Evolutionary conservation across 768 basidiomycete genomes (phyloP).

Genomic region (Steccherinum ochraceum): DNA sequence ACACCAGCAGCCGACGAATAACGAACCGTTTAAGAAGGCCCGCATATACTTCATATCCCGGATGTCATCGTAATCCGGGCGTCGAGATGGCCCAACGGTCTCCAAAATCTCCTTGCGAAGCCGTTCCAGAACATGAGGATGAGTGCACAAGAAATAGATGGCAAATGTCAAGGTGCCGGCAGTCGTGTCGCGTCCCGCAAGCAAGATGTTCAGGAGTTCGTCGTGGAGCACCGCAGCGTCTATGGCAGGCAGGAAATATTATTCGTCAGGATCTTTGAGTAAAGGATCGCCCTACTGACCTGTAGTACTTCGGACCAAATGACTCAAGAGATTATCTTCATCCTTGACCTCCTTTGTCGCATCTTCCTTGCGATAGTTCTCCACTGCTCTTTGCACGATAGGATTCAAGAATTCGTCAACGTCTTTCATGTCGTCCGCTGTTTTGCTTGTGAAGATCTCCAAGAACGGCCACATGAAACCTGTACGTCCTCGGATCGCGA

Average conservation of each 20-base stretch:
- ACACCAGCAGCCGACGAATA: neutral
- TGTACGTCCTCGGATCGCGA: slow-evolving; percentile 21
- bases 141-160: slow-evolving; percentile 26
- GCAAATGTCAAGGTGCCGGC: slow-evolving; percentile 26
- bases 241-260: slow-evolving; percentile 5
- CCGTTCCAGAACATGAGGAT: slow-evolving; percentile 24
- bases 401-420: slow-evolving; percentile 34
- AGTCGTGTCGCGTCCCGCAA: slow-evolving; percentile 31
- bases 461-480: slow-evolving; percentile 34
- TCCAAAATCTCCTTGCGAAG: slow-evolving; percentile 28
- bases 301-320: slow-evolving; percentile 31
- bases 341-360: slow-evolving; percentile 17
- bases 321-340: slow-evolving; percentile 34
- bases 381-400: slow-evolving; percentile 20
- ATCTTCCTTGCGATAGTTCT: slow-evolving; percentile 1
- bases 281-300: too few species aligned
- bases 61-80: slow-evolving; percentile 27
- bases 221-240: slow-evolving; percentile 26
- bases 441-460: slow-evolving; percentile 29
- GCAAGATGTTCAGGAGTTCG: slow-evolving; percentile 27
- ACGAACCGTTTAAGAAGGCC: slow-evolving; percentile 29
- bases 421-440: slow-evolving; percentile 28
- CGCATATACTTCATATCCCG: slow-evolving; percentile 29
- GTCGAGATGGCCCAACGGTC: slow-evolving; percentile 19
- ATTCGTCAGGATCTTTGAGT: too few species aligned